phyloP scores from a whole-genome alignment of 2,329 filamentous ascomycete species.

The Stagonosporopsis tanaceti region DNA sequence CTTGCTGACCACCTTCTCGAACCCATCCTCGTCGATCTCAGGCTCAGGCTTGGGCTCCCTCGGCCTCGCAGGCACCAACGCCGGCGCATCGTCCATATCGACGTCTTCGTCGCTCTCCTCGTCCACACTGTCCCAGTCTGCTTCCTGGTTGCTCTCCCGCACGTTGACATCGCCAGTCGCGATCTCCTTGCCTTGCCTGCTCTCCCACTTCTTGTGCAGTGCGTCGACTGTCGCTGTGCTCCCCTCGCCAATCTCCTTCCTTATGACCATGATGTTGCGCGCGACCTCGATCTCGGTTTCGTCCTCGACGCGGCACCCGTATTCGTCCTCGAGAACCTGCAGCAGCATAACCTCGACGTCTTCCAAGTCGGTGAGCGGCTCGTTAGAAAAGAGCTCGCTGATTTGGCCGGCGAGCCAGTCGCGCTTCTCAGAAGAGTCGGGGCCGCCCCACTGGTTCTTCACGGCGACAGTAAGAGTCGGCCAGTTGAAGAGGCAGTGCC shows the following conservation, averaged over 20 bases:
- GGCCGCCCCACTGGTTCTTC: slow-evolving; percentile 86
- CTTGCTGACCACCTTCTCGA: slow-evolving; percentile 53
- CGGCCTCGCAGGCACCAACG: slow-evolving; percentile 44
- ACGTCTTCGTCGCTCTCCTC: slow-evolving; percentile 58
- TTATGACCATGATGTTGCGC: slow-evolving; percentile 72
- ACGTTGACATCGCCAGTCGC: slow-evolving; percentile 55
- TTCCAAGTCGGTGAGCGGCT: slow-evolving; percentile 72
- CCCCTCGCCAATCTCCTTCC: slow-evolving; percentile 70
- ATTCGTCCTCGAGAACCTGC: slow-evolving; percentile 94
- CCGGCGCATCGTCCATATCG: slow-evolving; percentile 49
- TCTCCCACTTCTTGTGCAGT: slow-evolving; percentile 70
- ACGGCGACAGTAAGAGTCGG: slow-evolving; percentile 86
- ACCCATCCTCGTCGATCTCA: slow-evolving; percentile 53
- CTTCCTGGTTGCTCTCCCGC: slow-evolving; percentile 65
- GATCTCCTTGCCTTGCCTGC: slow-evolving; percentile 65
- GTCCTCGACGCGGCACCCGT: slow-evolving; percentile 91
- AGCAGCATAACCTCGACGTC: slow-evolving; percentile 86
- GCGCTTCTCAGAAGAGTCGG: slow-evolving; percentile 83
- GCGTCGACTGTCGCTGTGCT: slow-evolving; percentile 70
- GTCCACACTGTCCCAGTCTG: slow-evolving; percentile 53
- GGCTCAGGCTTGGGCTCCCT: slow-evolving; percentile 45
- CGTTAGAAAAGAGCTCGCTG: slow-evolving; percentile 73
- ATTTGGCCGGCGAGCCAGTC: slow-evolving; percentile 95
- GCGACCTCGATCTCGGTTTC: slow-evolving; percentile 81
- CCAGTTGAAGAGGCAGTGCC: slow-evolving; percentile 87